Conservation (phyloP, 352 stramenopile genomes). For the Globisporangium viniferum region DNA sequence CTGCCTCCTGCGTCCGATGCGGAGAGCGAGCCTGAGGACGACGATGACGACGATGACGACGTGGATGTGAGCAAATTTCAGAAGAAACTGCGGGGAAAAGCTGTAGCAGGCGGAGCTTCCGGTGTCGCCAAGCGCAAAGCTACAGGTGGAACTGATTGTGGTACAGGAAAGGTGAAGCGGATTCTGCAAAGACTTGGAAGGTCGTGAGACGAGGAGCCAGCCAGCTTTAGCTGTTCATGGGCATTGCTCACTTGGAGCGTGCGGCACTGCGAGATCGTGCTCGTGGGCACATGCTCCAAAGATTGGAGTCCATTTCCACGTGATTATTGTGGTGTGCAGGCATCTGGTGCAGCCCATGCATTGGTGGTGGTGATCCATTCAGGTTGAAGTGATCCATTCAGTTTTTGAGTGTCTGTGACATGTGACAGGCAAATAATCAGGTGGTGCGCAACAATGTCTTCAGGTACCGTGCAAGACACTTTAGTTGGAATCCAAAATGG, state of each 20-base stretch:
- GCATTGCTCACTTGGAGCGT: background rate
- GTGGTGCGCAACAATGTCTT: background rate
- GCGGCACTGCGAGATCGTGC: background rate
- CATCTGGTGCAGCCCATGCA: background rate
- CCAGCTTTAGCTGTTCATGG: background rate
- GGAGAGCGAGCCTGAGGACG: slow-evolving; percentile 63
- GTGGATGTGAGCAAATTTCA: slow-evolving; percentile 82
- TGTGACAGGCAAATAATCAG: background rate
- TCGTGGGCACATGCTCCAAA: background rate
- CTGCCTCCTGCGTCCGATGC: slow-evolving; percentile 59
- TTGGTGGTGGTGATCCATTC: background rate
- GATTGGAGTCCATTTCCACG: background rate
- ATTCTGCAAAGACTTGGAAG: slow-evolving; percentile 54
- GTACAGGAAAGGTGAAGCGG: background rate
- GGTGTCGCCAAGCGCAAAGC: slow-evolving; percentile 50
- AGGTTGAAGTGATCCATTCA: background rate
- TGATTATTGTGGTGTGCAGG: background rate
- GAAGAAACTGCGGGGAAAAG: slow-evolving; percentile 55
- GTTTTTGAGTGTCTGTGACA: slow-evolving; percentile 4
- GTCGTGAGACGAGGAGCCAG: background rate
- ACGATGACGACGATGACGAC: slow-evolving; percentile 63
- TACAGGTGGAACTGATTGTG: background rate
- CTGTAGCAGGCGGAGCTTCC: slow-evolving; percentile 15
- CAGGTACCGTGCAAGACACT: background rate
- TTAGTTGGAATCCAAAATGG: background rate